Percentiles rank a stretch among this genome's conserved stretches.
Evolutionary conservation across 2,329 filamentous ascomycete species (phyloP).

Genomic region (Corynespora cassiicola): DNA sequence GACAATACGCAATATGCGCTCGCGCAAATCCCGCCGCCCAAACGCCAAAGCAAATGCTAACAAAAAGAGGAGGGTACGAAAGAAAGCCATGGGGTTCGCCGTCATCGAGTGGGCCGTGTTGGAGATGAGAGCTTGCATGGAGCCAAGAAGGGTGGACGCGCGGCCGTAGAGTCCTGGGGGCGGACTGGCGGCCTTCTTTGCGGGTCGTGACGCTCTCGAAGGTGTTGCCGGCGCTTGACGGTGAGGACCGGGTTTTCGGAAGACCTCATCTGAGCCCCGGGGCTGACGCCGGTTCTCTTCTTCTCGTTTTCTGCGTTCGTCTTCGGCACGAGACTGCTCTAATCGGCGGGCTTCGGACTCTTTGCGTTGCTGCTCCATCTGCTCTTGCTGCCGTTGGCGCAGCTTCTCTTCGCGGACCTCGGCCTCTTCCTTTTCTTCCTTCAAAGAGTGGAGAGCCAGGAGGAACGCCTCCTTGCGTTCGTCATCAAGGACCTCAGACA

Average conservation of each 20-base stretch:
- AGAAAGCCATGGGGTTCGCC: slow-evolving; percentile 61
- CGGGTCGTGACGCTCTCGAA: slow-evolving; percentile 32
- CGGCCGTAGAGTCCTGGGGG: slow-evolving; percentile 50
- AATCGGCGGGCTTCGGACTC: slow-evolving; percentile 44
- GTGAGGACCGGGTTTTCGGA: slow-evolving; percentile 22
- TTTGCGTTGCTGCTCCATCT: slow-evolving; percentile 58
- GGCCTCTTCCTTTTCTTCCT: slow-evolving; percentile 81
- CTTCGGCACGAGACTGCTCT: slow-evolving; percentile 51
- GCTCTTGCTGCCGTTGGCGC: slow-evolving; percentile 65
- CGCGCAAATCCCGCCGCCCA: slow-evolving; percentile 75
- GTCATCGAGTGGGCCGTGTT: slow-evolving; percentile 60
- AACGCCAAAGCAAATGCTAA: slow-evolving; percentile 79
- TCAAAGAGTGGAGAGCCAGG: slow-evolving; percentile 81
- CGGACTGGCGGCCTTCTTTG: slow-evolving; percentile 39
- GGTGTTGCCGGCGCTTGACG: slow-evolving; percentile 31
- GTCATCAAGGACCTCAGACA: slow-evolving; percentile 87
- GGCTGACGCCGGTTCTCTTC: slow-evolving; percentile 44
- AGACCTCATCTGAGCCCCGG: slow-evolving; percentile 37
- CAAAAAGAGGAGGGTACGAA: slow-evolving; percentile 77
- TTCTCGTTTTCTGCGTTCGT: slow-evolving; percentile 48
- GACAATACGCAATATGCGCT: slow-evolving; percentile 73
- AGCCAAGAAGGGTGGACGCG: slow-evolving; percentile 51
- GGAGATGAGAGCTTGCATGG: slow-evolving; percentile 57
- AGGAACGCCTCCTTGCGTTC: slow-evolving; percentile 89
- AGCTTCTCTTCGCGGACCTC: slow-evolving; percentile 68